Base-by-base conservation (phyloP, 108 stramenopile species). In the Skeletonema menzelii region DNA sequence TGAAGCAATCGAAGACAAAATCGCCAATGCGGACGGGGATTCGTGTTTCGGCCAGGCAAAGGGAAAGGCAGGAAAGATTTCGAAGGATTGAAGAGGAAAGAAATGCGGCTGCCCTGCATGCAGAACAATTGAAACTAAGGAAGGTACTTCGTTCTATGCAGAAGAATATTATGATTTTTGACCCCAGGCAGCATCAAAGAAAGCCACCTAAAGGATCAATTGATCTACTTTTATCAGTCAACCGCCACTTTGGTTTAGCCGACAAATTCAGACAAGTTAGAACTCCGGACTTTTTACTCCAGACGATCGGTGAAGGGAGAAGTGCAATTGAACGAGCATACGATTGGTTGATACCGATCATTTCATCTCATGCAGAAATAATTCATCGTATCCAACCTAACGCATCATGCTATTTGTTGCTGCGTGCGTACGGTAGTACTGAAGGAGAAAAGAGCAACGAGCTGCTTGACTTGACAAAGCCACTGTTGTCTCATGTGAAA, bases 341-440 rank as follows among this genome's bases (percentile, higher is more conserved):
- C 46, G 91, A 92, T 53, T 92, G 91, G 91, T 55, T 92, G 12
- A 89, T 92, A 38, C 91, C 88, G 10, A 84, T 90, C 35, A 87
- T 92, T 40, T 92, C 91, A 22, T 71, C 61, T 24, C 20, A 88
- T 56, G 84, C 88, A 27, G 77, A 76, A 56, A 79, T 82, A 17
- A 90, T 92, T 59, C 38, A 77, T 17, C 75, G 91, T 14, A 78
- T 92, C 10, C 88, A 86, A 60, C 75, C 88, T 26, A 88, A 86
- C 55, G 87, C 91, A 19, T 87, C 88, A 15, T 90, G 91, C 49
- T 89, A 88, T 55, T 65, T 92, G 40, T 65, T 92, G 10, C 64
- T 92, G 2, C 77, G 87, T 27, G 91, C 88, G 8, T 88, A 92
- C 75, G 88, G 86, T 1, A 74, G 86, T 1, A 74, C 77, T 22